These are phyloP conservation scores for Globisporangium iwayamae DNA, from an alignment of 352 stramenopile genomes.

Conservation along the genomic window DNA sequence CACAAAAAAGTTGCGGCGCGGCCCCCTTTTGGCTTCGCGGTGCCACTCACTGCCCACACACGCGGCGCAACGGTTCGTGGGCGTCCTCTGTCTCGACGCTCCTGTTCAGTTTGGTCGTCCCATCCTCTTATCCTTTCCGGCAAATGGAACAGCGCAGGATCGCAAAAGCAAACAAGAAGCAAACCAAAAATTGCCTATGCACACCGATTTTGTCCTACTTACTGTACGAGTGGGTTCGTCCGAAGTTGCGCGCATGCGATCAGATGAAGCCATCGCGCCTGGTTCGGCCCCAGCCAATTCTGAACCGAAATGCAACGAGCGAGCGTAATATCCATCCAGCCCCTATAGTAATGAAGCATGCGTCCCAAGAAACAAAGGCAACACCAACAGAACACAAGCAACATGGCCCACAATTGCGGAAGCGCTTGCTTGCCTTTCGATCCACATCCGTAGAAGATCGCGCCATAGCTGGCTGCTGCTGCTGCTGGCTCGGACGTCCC, in stretches of 20 bases:
- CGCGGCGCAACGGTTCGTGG: background rate
- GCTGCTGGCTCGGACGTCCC: no score
- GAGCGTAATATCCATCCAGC: background rate
- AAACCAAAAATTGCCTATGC: background rate
- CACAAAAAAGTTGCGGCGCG: background rate
- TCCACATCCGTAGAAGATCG: background rate
- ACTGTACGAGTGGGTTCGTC: background rate
- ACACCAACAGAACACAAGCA: no score
- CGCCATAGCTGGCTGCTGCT: no score
- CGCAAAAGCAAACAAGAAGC: no score
- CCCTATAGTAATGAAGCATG: no score
- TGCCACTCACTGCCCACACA: constrained; percentile 16
- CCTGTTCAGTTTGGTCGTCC: background rate
- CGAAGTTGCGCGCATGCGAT: background rate
- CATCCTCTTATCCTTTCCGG: background rate
- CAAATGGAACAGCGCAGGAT: background rate
- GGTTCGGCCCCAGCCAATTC: background rate
- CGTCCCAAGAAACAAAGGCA: no score
- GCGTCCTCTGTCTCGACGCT: constrained; percentile 10
- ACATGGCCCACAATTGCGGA: background rate
- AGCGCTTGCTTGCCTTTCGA: background rate
- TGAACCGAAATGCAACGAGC: background rate
- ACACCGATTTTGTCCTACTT: background rate
- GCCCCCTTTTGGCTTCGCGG: background rate
- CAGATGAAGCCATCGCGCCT: background rate